Evolutionary conservation across 805 yeast species (phyloP).

Genomic region (Metschnikowia dekortorum): DNA sequence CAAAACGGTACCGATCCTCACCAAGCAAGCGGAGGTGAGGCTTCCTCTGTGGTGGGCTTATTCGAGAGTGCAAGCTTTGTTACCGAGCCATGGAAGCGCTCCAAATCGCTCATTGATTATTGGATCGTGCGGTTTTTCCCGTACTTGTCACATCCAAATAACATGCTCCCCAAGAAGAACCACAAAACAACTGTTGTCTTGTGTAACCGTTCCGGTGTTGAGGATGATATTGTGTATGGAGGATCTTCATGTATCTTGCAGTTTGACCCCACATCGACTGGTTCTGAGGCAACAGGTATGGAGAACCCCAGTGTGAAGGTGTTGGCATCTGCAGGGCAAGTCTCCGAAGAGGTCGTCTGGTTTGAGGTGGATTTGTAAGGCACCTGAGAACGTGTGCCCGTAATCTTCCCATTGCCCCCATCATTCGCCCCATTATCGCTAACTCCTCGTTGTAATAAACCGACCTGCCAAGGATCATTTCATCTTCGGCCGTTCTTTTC

Average conservation of each 20-base stretch:
- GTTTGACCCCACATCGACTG: conserved; percentile 39
- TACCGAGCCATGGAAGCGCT: conserved; percentile 10
- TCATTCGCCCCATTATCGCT: too few relatives aligned
- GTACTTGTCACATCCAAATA: conserved; percentile 38
- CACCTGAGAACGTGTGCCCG: too few relatives aligned
- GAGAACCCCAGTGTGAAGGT: conserved; percentile 44
- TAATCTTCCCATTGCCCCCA: too few relatives aligned
- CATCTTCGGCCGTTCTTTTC: too few relatives aligned
- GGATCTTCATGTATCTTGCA: conserved; percentile 59
- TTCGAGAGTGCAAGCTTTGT: neutral
- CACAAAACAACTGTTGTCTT: conserved; percentile 40
- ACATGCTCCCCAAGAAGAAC: conserved; percentile 20
- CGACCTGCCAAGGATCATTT: too few relatives aligned
- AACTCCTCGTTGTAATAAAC: too few relatives aligned
- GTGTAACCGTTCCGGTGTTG: conserved; percentile 78
- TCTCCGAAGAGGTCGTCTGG: conserved; percentile 58
- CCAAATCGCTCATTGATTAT: conserved; percentile 44
- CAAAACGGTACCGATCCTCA: neutral
- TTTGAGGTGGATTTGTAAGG: conserved; percentile 49
- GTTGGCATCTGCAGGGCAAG: conserved; percentile 56
- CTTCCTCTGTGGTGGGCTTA: neutral
- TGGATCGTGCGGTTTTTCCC: conserved; percentile 76
- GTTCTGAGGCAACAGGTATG: conserved; percentile 29
- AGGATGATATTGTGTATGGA: conserved; percentile 60
- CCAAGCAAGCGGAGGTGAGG: neutral